Evolutionary conservation across 257 asterid genomes (phyloP).

Genomic region (Solanum microdontum): DNA sequence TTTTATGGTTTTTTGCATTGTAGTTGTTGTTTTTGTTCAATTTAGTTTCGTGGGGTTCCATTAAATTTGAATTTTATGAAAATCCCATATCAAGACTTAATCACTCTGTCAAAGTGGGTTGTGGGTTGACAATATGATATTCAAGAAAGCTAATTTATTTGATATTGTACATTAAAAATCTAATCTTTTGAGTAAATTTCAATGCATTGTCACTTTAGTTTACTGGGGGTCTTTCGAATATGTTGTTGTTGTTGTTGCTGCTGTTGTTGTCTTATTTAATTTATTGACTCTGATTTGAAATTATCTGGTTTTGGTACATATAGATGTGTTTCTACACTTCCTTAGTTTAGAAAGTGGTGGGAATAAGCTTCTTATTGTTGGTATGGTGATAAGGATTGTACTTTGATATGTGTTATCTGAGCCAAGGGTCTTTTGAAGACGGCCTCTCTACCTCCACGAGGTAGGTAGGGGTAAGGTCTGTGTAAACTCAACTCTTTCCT

Average conservation of each 20-base stretch:
- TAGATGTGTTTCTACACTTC: neutral
- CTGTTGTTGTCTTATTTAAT: neutral
- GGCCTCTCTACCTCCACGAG: neutral
- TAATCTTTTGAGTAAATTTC: neutral
- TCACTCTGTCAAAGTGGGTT: neutral
- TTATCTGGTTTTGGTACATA: neutral
- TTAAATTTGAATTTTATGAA: neutral
- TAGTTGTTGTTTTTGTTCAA: neutral
- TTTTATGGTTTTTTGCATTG: neutral
- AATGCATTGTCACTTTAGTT: neutral
- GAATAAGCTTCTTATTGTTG: neutral
- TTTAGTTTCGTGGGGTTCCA: neutral
- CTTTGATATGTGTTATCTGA: neutral
- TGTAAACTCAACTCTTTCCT: fast-evolving
- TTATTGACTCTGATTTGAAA: neutral
- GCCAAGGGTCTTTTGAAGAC: neutral
- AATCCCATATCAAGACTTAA: neutral
- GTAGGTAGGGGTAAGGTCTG: neutral
- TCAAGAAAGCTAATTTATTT: neutral
- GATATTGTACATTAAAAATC: neutral
- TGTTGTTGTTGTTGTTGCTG: neutral
- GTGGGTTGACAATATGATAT: neutral
- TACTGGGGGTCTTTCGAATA: neutral
- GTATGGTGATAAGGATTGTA: neutral
- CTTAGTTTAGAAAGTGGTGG: neutral